A percentile compares a stretch with the other conserved stretches of the same genome.
These are phyloP conservation scores for Amauroascus niger DNA, from an alignment of 2,329 filamentous ascomycete species.

Conservation along the genomic window DNA sequence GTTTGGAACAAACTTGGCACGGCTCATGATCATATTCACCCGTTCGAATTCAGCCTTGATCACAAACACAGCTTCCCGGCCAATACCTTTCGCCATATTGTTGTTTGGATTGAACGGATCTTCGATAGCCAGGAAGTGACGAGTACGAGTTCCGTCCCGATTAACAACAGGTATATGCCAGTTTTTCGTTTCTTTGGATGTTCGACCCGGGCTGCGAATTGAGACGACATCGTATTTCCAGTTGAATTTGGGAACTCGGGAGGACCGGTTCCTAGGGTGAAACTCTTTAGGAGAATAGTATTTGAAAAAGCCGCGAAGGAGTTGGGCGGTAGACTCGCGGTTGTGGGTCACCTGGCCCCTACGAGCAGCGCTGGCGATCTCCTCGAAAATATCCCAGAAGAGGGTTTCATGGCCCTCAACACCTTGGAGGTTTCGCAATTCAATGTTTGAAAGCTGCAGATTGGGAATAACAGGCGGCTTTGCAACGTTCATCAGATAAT, in stretches of 20 bases:
- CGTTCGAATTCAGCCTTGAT: conserved; percentile 78
- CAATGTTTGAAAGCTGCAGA: conserved; percentile 42
- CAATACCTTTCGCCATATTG: conserved; percentile 80
- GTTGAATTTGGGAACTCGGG: conserved; percentile 46
- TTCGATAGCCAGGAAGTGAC: conserved; percentile 81
- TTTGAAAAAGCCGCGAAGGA: conserved; percentile 77
- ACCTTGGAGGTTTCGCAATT: conserved; percentile 27
- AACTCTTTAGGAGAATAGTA: conserved; percentile 58
- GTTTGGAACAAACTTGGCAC: conserved; percentile 34
- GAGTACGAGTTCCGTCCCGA: conserved; percentile 63
- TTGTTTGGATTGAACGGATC: conserved; percentile 84
- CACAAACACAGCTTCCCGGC: conserved; percentile 67
- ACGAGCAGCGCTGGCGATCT: conserved; percentile 54
- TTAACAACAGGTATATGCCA: conserved; percentile 64
- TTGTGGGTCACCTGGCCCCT: conserved; percentile 57
- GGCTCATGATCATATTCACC: conserved; percentile 61
- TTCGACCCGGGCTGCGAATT: conserved; percentile 60
- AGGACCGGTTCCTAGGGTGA: not conserved
- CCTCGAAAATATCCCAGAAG: conserved; percentile 67
- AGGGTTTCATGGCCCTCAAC: conserved; percentile 60
- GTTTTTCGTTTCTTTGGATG: conserved; percentile 66
- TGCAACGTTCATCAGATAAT: conserved; percentile 77
- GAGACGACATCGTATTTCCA: conserved; percentile 76
- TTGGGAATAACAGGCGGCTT: conserved; percentile 77
- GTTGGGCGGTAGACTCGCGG: conserved; percentile 55